A percentile compares a stretch with the other conserved stretches of the same genome.
phyloP scores from a whole-genome alignment of 1,284 basidiomycete genomes.

The Ustilago vetiveriae region DNA sequence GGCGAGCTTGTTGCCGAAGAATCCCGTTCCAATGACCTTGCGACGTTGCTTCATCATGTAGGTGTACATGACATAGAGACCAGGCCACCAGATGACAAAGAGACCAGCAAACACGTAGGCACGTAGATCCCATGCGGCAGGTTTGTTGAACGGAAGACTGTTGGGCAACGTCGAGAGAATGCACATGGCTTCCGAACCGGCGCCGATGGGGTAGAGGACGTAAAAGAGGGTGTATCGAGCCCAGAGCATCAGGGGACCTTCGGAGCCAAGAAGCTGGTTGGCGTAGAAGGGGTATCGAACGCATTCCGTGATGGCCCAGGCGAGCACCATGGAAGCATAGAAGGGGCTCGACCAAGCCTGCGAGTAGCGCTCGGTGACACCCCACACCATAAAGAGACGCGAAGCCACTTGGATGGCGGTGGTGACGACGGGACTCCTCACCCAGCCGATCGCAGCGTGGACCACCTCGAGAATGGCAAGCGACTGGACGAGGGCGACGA shows the following conservation, averaged over 20 bases:
- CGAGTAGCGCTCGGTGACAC: constrained; percentile 57
- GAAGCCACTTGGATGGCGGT: constrained; percentile 87
- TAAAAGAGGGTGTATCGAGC: constrained; percentile 86
- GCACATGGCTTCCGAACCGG: constrained; percentile 86
- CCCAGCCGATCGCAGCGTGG: constrained; percentile 83
- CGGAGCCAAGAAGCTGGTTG: constrained; percentile 71
- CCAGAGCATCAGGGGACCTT: constrained; percentile 58
- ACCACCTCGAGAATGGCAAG: constrained; percentile 67
- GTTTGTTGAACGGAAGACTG: constrained; percentile 40
- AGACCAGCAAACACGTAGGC: constrained; percentile 72
- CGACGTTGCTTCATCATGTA: constrained; percentile 87
- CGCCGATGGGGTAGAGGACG: constrained; percentile 89
- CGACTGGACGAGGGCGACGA: constrained; percentile 56
- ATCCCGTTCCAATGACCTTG: constrained; percentile 75
- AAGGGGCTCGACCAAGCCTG: constrained; percentile 73
- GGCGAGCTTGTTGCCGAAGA: constrained; percentile 56
- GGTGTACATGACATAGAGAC: constrained; percentile 86
- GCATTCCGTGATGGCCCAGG: constrained; percentile 91
- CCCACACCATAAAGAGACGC: constrained; percentile 88
- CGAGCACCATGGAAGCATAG: constrained; percentile 89
- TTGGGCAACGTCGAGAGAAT: constrained; percentile 80
- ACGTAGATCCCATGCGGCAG: constrained; percentile 38
- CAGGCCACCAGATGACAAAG: constrained; percentile 89
- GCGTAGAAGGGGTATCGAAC: constrained; percentile 93
- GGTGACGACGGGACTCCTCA: constrained; percentile 83